Evolutionary conservation across 2,329 filamentous ascomycete genomes (phyloP), one percentile per base, ranked within the genome.

Genomic region (Amauroascus niger): DNA sequence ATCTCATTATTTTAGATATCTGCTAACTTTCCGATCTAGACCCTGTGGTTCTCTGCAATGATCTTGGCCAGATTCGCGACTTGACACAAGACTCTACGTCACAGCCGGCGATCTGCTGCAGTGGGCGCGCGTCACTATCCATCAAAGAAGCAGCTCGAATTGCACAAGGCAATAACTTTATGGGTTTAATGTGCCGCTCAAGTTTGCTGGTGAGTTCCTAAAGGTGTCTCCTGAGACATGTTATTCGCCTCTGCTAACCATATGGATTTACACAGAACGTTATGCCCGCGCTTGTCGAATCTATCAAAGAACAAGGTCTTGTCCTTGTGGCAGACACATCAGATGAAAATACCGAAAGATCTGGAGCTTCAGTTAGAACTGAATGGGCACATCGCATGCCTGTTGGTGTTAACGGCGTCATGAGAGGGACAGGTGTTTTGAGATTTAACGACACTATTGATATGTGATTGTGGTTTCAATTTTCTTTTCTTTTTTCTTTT

Each of bases 81-180:
- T 61, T 72, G 39, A 63, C 68, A 44, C 61, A 62, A 44, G 67
- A 69, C 33, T 59, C 64, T 14, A 65, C 63, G 16, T 66, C 71
- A 5, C 65, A 73, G 46, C 69, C 71, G 33, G 72, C 71, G 53
- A 65, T 80, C 44, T 65, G 74, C 43, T 80, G 78, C 60, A 87
- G 82, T 60, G 88, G 87, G 14, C 79, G 85, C 53, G 80, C 83
- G 46, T 86, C 84, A 13, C 85, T 85, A 59, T 95, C 88, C 5
- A 88, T 97, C 61, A 98, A 97, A 72, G 91, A 98, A 68, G 88
- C 88, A 3, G 93, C 96, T 13, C 81, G 90, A 59, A 88, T 95
- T 65, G 90, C 91, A 20, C 87, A 94, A 69, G 87, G 84, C 66
- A 98, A 98, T 68, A 98, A 98, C 67, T 88, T 98, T 60, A 98